Evolutionary conservation across 2,329 filamentous ascomycete species (phyloP).

Genomic region (Cladophialophora immunda): DNA sequence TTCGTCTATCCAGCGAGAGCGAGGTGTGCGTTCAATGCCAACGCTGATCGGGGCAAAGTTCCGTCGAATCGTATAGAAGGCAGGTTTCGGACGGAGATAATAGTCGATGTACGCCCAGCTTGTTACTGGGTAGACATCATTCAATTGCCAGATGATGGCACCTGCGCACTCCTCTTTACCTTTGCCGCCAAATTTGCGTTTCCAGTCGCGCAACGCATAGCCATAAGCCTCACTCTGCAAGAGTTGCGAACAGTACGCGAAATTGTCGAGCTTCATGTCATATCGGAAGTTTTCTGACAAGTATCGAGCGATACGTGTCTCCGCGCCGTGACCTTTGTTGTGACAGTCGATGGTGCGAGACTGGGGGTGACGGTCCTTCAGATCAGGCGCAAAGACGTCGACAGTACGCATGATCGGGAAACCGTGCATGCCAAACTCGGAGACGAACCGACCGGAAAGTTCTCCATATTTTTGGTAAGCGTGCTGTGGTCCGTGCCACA

Average conservation of each 20-base stretch:
- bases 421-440: slow-evolving; percentile 93
- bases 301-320: slow-evolving; percentile 84
- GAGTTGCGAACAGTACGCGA: slow-evolving; percentile 72
- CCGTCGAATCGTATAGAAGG: slow-evolving; percentile 67
- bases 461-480: slow-evolving; percentile 90
- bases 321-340: slow-evolving; percentile 91
- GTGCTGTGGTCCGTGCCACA: slow-evolving; percentile 64
- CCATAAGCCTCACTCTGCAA: slow-evolving; percentile 68
- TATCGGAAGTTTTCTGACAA: slow-evolving; percentile 81
- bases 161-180: slow-evolving; percentile 53
- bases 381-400: slow-evolving; percentile 71
- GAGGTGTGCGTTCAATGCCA: slow-evolving; percentile 51
- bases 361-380: slow-evolving; percentile 80
- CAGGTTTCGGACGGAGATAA: slow-evolving; percentile 67
- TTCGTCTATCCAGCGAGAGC: slow-evolving; percentile 17
- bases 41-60: slow-evolving; percentile 66
- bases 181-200: slow-evolving; percentile 55
- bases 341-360: slow-evolving; percentile 91
- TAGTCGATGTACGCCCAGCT: slow-evolving; percentile 71
- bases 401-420: slow-evolving; percentile 87
- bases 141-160: slow-evolving; percentile 57
- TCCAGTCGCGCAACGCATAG: slow-evolving; percentile 66
- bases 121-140: slow-evolving; percentile 66
- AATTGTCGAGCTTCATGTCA: slow-evolving; percentile 67
- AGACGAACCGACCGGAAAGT: slow-evolving; percentile 87